These are phyloP conservation scores for Grigorovia yakushimaensis DNA, from an alignment of 805 yeast species.

Conservation along the genomic window DNA sequence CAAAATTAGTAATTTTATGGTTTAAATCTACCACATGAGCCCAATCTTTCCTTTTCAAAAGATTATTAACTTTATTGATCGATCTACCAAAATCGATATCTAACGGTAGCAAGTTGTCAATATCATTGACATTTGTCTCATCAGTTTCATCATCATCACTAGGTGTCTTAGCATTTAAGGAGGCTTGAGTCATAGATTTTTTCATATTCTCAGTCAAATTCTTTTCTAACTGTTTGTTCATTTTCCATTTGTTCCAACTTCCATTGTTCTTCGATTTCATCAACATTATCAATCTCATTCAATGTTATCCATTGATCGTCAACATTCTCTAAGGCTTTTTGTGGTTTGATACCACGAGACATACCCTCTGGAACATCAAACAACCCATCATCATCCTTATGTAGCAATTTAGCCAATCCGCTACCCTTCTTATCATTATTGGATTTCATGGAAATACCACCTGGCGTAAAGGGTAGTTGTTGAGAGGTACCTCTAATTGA, in stretches of 20 bases:
- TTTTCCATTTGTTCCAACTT: conserved; percentile 17
- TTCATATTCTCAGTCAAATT: conserved; percentile 7
- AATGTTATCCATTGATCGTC: conserved; percentile 10
- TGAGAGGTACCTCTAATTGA: conserved; percentile 60
- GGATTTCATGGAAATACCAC: conserved; percentile 47
- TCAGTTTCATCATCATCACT: conserved; percentile 9
- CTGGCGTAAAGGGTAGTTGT: conserved; percentile 86
- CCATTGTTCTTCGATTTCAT: conserved; percentile 28
- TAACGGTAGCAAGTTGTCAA: conserved; percentile 42
- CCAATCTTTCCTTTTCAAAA: conserved; percentile 54
- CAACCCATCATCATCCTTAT: conserved; percentile 63
- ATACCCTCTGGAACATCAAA: conserved; percentile 81
- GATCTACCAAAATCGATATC: conserved; percentile 40
- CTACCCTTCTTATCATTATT: conserved; percentile 18
- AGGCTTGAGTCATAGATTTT: conserved; percentile 6
- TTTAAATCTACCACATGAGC: conserved; percentile 90
- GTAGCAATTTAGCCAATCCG: conserved; percentile 32
- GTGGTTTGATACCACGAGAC: conserved; percentile 50
- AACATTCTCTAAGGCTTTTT: neutral
- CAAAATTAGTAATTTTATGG: conserved; percentile 73
- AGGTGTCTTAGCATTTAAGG: conserved; percentile 1
- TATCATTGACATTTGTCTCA: conserved; percentile 11
- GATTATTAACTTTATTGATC: conserved; percentile 13
- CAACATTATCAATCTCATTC: conserved; percentile 27
- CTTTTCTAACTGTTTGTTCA: conserved; percentile 31